Evolutionary conservation across 805 yeast genomes (phyloP).

Genomic region (Starmera amethionina): DNA sequence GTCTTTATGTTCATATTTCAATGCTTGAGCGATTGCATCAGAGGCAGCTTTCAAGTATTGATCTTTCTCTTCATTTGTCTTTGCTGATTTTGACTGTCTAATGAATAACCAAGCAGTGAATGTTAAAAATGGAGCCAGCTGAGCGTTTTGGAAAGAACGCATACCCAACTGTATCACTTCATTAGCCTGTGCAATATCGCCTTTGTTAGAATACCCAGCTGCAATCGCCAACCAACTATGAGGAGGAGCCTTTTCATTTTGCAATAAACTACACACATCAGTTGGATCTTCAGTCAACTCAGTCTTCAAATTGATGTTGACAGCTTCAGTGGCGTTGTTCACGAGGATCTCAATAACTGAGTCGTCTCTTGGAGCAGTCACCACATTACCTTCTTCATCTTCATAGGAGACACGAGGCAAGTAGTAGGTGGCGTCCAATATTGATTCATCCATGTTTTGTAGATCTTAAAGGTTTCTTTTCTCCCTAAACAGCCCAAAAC

Average conservation of each 20-base stretch:
- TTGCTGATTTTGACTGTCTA: constrained; percentile 27
- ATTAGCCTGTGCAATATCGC: constrained; percentile 49
- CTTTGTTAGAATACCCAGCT: constrained; percentile 61
- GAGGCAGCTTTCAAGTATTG: constrained; percentile 30
- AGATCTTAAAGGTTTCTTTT: background rate
- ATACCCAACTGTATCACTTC: constrained; percentile 56
- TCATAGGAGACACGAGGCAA: background rate
- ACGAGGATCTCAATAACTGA: constrained; percentile 49
- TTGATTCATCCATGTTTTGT: background rate
- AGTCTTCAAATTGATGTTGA: constrained; percentile 67
- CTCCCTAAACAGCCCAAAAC: too few species aligned
- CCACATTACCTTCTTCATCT: constrained; percentile 1
- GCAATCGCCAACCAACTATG: constrained; percentile 84
- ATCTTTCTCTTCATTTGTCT: constrained; percentile 17
- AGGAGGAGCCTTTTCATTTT: constrained; percentile 67
- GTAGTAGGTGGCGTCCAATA: constrained; percentile 5
- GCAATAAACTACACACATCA: constrained; percentile 69
- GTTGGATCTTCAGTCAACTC: constrained; percentile 87
- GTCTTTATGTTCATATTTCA: constrained; percentile 33
- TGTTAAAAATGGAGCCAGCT: constrained; percentile 44
- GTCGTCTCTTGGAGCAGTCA: background rate
- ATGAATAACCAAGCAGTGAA: constrained; percentile 69
- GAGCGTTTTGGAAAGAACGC: constrained; percentile 21
- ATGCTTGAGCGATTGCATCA: constrained; percentile 36
- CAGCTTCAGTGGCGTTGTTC: constrained; percentile 70